Evolutionary conservation across 345 rosid species (phyloP), one percentile per base, ranked within the genome.

Genomic region (Lepidium sativum): DNA sequence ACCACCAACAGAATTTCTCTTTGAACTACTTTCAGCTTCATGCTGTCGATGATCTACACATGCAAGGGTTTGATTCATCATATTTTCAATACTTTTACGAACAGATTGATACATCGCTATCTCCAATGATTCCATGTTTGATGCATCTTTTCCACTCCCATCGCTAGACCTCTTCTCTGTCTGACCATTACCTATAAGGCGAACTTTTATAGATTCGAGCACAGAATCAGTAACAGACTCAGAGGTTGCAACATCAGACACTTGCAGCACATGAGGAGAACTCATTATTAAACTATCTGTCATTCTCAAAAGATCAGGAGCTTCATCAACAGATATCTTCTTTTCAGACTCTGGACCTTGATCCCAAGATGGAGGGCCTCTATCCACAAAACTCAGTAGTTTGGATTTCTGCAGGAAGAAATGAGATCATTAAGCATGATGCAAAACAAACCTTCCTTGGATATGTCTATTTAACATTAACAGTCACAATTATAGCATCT

Each of bases 281-380:
- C 53, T 60, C 53, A 53, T 70, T 69, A 69, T 70, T 32, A 80
- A 56, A 74, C 49, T 58, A 72, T 77, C 73, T 43, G 82, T 60
- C n/a, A 48, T 51, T 71, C 77, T 78, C 63, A 56, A 43, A 57
- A 67, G 82, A 62, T 74, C 70, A 41, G 63, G 54, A 65, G 70
- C 65, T 68, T 67, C 75, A 25, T 75, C 78, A 52, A 60, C 43
- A 43, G 69, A 43, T 50, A 35, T 61, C 32, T 72, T 84, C 77
- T 72, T 78, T 27, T 77, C 81, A 9, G 75, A 65, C 35, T 33
- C 78, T 42, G 52, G 75, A 68, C 31, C 69, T 77, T 63, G 81
- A 68, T 88, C 84, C 96, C 95, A 90, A 41, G 86, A 82, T 43
- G 80, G 85, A 47, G 84, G 78, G 8, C 82, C 87, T 80, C 80